phyloP scores from a whole-genome alignment of 1,139 yeast genomes.

The Suhomyces maxii region DNA sequence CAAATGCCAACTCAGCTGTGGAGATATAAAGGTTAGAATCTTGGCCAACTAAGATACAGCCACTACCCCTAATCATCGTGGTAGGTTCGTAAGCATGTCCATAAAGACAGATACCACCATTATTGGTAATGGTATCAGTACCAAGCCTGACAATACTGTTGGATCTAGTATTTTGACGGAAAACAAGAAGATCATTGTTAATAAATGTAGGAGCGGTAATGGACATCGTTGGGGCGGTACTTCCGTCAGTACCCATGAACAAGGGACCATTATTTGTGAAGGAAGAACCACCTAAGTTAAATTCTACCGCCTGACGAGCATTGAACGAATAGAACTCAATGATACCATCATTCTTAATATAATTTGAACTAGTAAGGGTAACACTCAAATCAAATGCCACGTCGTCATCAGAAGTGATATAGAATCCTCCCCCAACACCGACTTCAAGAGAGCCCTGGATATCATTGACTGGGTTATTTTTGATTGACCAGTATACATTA shows the following conservation, averaged over 20 bases:
- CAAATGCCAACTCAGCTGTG: slow-evolving; percentile 10
- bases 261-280: slow-evolving; percentile 15
- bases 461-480: slow-evolving; percentile 12
- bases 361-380: slow-evolving; percentile 8
- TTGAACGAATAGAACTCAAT: slow-evolving; percentile 13
- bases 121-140: slow-evolving; percentile 10
- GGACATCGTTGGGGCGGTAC: slow-evolving; percentile 11
- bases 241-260: slow-evolving; percentile 13
- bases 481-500: slow-evolving; percentile 15
- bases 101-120: slow-evolving; percentile 17
- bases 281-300: slow-evolving; percentile 9
- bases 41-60: slow-evolving; percentile 15
- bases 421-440: slow-evolving; percentile 14
- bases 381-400: slow-evolving; percentile 11
- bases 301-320: slow-evolving; percentile 10
- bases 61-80: slow-evolving; percentile 14
- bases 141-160: slow-evolving; percentile 12
- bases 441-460: slow-evolving; percentile 14
- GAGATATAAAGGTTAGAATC: slow-evolving; percentile 10
- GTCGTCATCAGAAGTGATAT: slow-evolving; percentile 10
- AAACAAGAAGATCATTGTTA: slow-evolving; percentile 15
- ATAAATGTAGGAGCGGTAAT: slow-evolving; percentile 13
- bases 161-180: slow-evolving; percentile 12
- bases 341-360: slow-evolving; percentile 14
- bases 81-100: slow-evolving; percentile 14